phyloP scores from a whole-genome alignment of 106 monocot species.

The Acorus gramineus region DNA sequence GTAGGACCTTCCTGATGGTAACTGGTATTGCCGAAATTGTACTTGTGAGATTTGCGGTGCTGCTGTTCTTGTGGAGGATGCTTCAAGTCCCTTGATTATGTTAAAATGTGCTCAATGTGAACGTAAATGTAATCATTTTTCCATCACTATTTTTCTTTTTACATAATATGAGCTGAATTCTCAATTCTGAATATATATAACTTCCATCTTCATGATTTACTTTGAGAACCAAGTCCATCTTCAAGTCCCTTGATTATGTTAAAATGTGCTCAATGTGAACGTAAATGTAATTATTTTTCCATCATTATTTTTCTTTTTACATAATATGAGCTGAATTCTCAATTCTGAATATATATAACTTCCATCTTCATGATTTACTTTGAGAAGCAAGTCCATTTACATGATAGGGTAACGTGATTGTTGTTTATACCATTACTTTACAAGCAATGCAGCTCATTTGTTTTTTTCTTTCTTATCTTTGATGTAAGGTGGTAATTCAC shows the following conservation, averaged over 20 bases:
- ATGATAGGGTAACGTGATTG: neutral
- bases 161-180: too few relatives aligned
- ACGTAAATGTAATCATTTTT: slow-evolving; percentile 53
- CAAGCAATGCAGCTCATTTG: too few relatives aligned
- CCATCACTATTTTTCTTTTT: neutral
- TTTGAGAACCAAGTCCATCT: neutral
- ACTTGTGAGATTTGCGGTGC: slow-evolving; percentile 55
- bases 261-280: slow-evolving; percentile 74
- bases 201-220: too few relatives aligned
- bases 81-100: slow-evolving; percentile 20
- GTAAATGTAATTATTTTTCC: slow-evolving; percentile 46
- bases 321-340: too few relatives aligned
- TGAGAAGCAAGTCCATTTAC: neutral
- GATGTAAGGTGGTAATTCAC: too few relatives aligned
- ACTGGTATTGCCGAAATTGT: slow-evolving; percentile 83
- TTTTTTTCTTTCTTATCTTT: too few relatives aligned
- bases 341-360: too few relatives aligned
- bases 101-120: slow-evolving; percentile 77
- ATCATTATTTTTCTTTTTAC: neutral
- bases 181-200: too few relatives aligned
- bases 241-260: slow-evolving; percentile 28
- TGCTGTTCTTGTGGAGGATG: slow-evolving; percentile 24
- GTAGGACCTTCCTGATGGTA: slow-evolving; percentile 89
- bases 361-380: too few relatives aligned
- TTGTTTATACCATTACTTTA: too few relatives aligned